Evolutionary conservation across 164 flowering plant species (phyloP).

Genomic region (Brasenia schreberi): DNA sequence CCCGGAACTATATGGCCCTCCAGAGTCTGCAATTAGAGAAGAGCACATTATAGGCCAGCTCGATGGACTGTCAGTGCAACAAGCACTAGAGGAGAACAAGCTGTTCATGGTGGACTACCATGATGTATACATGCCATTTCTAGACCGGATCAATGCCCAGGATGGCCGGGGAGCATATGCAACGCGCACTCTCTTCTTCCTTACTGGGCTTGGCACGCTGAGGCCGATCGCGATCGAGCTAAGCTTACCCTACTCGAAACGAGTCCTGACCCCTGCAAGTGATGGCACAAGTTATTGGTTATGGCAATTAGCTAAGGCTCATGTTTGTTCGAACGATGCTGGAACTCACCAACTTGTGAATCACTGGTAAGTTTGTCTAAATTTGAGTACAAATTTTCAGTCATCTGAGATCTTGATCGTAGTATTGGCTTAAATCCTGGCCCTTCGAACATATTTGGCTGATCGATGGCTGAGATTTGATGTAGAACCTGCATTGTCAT

Average conservation of each 20-base stretch:
- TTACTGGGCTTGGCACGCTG: slow-evolving; percentile 27
- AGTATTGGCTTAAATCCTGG: neutral
- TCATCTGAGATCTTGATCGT: too few species aligned
- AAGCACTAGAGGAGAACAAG: slow-evolving; percentile 39
- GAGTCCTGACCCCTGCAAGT: slow-evolving; percentile 10
- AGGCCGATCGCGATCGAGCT: slow-evolving; percentile 53
- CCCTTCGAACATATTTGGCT: neutral
- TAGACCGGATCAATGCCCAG: slow-evolving; percentile 28
- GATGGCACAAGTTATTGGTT: slow-evolving; percentile 23
- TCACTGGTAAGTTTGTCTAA: slow-evolving; percentile 20
- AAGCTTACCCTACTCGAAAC: neutral
- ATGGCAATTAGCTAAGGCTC: slow-evolving; percentile 33
- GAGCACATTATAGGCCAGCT: slow-evolving; percentile 21
- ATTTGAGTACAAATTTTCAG: too few species aligned
- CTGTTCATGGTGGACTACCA: slow-evolving; percentile 57
- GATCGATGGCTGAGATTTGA: neutral
- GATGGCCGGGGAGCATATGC: slow-evolving; percentile 55
- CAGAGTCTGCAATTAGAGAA: slow-evolving; percentile 24
- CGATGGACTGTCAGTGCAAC: neutral
- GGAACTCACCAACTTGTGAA: slow-evolving; percentile 23
- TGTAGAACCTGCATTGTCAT: neutral
- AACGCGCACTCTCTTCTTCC: slow-evolving; percentile 58
- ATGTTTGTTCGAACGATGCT: slow-evolving; percentile 27
- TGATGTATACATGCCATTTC: slow-evolving; percentile 44
- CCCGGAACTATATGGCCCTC: slow-evolving; percentile 29